A percentile compares a stretch with the other conserved stretches of the same genome.
These are phyloP conservation scores for Murraya paniculata DNA, from an alignment of 345 rosid species.

Conservation along the genomic window DNA sequence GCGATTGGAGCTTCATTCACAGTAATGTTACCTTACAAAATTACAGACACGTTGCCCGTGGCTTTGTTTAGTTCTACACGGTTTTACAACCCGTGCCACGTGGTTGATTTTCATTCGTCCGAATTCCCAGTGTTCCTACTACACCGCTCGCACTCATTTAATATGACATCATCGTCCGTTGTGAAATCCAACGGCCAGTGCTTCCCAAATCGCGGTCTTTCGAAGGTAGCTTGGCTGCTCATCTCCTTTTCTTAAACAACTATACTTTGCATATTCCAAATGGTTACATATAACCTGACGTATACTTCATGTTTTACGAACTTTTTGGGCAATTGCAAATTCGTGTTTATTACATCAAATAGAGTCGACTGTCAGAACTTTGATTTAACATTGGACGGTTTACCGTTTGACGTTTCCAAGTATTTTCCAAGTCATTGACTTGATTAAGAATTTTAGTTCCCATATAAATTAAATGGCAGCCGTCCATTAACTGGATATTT, in stretches of 20 bases:
- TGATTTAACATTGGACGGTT: too few species aligned
- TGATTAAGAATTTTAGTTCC: too few species aligned
- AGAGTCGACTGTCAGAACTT: too few species aligned
- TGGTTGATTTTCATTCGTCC: neutral
- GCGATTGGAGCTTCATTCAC: too few species aligned
- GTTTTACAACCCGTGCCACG: neutral
- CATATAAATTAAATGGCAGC: too few species aligned
- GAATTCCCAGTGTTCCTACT: neutral
- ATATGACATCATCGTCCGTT: neutral
- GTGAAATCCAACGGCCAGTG: neutral
- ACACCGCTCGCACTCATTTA: neutral
- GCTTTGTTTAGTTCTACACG: neutral
- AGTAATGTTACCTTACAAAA: too few species aligned
- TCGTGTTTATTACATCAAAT: neutral
- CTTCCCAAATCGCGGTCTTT: neutral
- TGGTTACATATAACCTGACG: neutral
- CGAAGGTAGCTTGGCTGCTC: constrained; percentile 8
- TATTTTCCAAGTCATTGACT: too few species aligned
- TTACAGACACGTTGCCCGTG: neutral
- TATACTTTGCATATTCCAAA: neutral
- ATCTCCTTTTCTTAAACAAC: neutral
- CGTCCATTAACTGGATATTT: too few species aligned
- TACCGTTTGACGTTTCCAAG: too few species aligned
- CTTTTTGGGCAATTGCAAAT: neutral
- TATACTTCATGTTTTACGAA: neutral